These are phyloP conservation scores for Xylaria sp. DNA, from an alignment of 495 filamentous ascomycete genomes.

Conservation along the genomic window DNA sequence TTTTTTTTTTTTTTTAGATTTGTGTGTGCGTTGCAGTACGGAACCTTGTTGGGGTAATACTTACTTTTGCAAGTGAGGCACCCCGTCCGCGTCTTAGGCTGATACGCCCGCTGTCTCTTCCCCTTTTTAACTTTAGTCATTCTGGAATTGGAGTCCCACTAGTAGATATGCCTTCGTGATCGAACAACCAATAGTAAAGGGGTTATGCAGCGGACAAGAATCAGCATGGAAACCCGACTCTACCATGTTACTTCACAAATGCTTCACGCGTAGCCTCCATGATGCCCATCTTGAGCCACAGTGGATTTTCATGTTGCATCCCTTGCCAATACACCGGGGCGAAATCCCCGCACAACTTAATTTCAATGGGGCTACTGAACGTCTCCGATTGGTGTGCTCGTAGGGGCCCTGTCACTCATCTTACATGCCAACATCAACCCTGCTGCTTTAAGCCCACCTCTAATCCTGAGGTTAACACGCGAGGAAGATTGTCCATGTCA, in stretches of 20 bases:
- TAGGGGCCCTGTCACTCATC: conserved; percentile 16
- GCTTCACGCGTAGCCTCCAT: background rate
- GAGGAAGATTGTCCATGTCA: background rate
- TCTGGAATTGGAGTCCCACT: background rate
- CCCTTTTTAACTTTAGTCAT: conserved; percentile 22
- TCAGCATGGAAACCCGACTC: background rate
- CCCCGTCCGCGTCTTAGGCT: conserved; percentile 13
- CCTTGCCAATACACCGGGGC: background rate
- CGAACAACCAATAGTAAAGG: background rate
- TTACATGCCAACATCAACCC: background rate
- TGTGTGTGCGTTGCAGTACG: background rate
- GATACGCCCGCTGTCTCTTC: conserved; percentile 19
- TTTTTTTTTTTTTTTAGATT: background rate
- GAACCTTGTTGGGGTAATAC: background rate
- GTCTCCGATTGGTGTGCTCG: conserved; percentile 21
- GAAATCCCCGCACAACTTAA: background rate
- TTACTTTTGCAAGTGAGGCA: conserved; percentile 20
- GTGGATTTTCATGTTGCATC: background rate
- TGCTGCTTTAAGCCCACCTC: background rate
- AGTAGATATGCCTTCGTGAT: background rate
- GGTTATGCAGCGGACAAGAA: too few relatives aligned
- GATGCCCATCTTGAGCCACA: background rate
- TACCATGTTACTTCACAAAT: background rate
- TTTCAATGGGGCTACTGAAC: background rate
- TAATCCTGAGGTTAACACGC: background rate